Evolutionary conservation across 805 yeast species (phyloP), one percentile per base, ranked within the genome.

Genomic region (Suhomyces xylopsoci): DNA sequence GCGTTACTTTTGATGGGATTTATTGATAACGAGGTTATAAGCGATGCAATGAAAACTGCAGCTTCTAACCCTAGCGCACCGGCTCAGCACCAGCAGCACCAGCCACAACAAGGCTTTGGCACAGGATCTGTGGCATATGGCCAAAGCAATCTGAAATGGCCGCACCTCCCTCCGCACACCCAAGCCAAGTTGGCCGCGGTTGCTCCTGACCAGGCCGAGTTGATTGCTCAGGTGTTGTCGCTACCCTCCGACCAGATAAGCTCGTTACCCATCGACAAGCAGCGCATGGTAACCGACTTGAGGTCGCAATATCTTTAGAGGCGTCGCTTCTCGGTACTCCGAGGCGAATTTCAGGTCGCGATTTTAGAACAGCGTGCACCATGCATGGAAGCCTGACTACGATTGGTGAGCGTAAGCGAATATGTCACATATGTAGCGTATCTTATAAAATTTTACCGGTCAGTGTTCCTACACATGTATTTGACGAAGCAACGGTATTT

Each of bases 1-100:
- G 88, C 91, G 2, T 71, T 88, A 55, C 69, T 88, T 17, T 74
- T 87, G 47, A 87, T 88, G 92, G 96, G 94, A 0, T 77, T 88
- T 43, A 81, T 88, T 20, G 88, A 87, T 63, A 75, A 78, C 38
- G 83, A 81, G 45, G 87, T 85, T n/a, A 82, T 87, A n/a, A 76
- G 77, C 34, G 81, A 83, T 55, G 81, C 88, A 4, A 65, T 76
- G 71, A 70, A 68, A 34, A 55, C 72, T 2, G 67, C 65, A 2
- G 50, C 62, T 2, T 47, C 53, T 8, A 44, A 62, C 7, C 51
- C 61, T 9, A 60, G 67, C 1, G 59, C 51, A 50, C 52, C 52
- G 38, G 47, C 49, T 55, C 55, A 45, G 55, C 52, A 48, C n/a
- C 55, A 51, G 12, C 54, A 55, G 25, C 52, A 51, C 46, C 58